phyloP scores from a whole-genome alignment of 1,284 basidiomycete genomes.

The Cryptococcus jaspeensis region DNA sequence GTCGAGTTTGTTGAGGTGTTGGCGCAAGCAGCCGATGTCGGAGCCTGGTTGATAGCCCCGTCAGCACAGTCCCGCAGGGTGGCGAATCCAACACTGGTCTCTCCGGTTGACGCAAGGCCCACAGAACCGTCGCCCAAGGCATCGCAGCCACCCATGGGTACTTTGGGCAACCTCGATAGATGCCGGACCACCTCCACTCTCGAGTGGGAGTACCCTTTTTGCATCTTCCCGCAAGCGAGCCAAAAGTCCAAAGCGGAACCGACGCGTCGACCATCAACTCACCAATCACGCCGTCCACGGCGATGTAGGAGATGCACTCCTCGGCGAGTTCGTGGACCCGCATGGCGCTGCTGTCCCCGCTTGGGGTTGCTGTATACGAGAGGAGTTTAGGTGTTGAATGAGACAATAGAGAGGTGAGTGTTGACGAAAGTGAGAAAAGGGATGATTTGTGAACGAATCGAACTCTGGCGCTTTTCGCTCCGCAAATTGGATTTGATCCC shows the following conservation, averaged over 20 bases:
- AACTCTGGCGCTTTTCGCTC: neutral
- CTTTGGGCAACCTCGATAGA: no score
- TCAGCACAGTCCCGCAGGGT: neutral
- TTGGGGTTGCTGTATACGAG: neutral
- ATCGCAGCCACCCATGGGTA: no score
- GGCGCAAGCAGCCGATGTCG: conserved; percentile 25
- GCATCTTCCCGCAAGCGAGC: neutral
- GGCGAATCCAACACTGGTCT: neutral
- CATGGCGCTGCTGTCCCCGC: conserved; percentile 22
- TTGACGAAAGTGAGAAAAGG: neutral
- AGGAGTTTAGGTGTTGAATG: neutral
- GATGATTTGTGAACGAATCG: neutral
- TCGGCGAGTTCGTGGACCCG: conserved; percentile 47
- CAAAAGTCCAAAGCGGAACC: neutral
- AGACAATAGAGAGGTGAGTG: neutral
- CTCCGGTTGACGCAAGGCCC: no score
- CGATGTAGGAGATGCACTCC: conserved; percentile 41
- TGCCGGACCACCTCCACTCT: conserved; percentile 26
- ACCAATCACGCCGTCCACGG: conserved; percentile 45
- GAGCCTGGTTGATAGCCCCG: conserved; percentile 21
- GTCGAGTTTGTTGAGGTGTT: conserved; percentile 32
- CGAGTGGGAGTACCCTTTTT: no score
- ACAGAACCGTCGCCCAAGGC: no score
- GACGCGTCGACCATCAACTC: conserved; percentile 16
- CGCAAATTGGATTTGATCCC: neutral